Evolutionary conservation across 306 rosid species (phyloP).

Genomic region (Echinosophora koreensis): DNA sequence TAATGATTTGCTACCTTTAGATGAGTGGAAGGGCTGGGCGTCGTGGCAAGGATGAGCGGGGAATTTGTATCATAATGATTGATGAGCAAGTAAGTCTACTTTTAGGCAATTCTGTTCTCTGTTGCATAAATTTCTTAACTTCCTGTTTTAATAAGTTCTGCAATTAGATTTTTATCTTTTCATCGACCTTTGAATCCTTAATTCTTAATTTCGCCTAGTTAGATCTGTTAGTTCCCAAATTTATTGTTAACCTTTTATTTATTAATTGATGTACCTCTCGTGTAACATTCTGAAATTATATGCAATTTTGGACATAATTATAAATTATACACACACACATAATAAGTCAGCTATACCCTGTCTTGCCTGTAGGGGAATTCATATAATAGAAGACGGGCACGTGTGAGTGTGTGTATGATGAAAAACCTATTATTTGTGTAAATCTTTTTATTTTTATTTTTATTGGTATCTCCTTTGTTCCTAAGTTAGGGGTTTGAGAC

Average conservation of each 20-base stretch:
- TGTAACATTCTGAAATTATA: neutral
- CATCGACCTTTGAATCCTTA: neutral
- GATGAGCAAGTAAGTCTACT: conserved; percentile 84
- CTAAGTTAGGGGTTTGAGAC: neutral
- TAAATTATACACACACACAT: no score
- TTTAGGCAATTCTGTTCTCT: conserved; percentile 28
- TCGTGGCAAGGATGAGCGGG: conserved; percentile 98
- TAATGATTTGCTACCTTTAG: conserved; percentile 53
- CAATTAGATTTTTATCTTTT: conserved; percentile 7
- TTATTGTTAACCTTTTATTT: neutral
- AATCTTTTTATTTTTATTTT: conserved; percentile 8
- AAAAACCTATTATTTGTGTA: neutral
- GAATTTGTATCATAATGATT: conserved; percentile 94
- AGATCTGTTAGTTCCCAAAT: conserved; percentile 21
- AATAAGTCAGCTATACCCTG: no score
- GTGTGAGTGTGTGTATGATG: neutral
- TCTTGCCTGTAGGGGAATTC: no score
- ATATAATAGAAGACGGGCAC: no score
- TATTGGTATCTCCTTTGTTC: neutral
- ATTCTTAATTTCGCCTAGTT: conserved; percentile 19
- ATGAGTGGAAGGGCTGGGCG: conserved; percentile 99
- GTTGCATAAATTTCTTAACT: conserved; percentile 22
- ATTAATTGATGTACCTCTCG: neutral
- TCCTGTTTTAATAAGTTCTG: neutral
- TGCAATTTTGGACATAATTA: conserved; percentile 7